Base-by-base conservation (phyloP, 2,329 filamentous ascomycete genomes). In the Xylaria sp. region DNA sequence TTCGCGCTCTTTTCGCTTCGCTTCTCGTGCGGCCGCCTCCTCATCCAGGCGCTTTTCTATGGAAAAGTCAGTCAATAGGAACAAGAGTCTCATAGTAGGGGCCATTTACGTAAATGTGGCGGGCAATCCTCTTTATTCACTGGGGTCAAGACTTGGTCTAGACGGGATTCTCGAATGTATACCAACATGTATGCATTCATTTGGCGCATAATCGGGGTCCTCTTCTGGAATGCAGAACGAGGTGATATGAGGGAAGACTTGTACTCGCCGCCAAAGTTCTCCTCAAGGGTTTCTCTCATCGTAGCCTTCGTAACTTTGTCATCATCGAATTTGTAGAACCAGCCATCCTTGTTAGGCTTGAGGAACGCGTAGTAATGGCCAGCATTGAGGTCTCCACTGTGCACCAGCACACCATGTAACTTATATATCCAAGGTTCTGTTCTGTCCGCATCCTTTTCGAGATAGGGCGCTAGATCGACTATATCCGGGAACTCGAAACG, bases 121-220 rank as follows among this genome's bases (percentile, higher is more conserved):
- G 95, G 96, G 15, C 93, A 91, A 70, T 96, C 90, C 2, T 90
- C 85, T 66, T 90, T 83, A n/a, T 85, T 84, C 37, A 95, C 90
- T 0, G 88, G 86, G 41, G 89, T 86, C 54, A 99, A 83, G 48
- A 98, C 89, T 67, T 91, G 84, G 72, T 97, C 91, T n/a, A 96
- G 78, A 58, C 89, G 87, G 53, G 89, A 90, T 74, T 97, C 91
- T 46, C 95, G 89, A 67, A 99, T 92, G 73, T 99, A 99, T 1
- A 99, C 96, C 81, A 99, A 79, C 95, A 99, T 99, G 81, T 99
- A 99, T 4, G 95, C 96, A 75, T 93, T 99, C 77, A 88, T 89
- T 63, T 87, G 85, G 55, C 87, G 83, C 78, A 89, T 84, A 70
- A 87, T 76, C 1, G 86, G 85, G 3, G 80, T 76, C 72, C 85